A percentile compares a stretch with the other conserved stretches of the same genome.
phyloP scores from a whole-genome alignment of 116 monocot species.

The Thalassia testudinum region DNA sequence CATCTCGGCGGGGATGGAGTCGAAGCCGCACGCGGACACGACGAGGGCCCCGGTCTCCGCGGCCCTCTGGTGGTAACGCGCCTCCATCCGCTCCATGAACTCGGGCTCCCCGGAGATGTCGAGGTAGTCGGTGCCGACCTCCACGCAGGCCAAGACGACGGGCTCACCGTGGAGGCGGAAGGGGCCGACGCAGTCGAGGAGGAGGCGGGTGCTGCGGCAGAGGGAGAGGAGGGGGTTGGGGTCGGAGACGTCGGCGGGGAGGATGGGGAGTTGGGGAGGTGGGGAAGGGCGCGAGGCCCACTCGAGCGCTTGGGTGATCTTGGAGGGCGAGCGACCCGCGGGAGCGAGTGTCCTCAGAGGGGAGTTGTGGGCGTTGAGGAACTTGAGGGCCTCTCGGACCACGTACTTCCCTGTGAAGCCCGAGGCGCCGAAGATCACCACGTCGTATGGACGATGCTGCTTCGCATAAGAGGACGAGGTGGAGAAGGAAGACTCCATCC shows the following conservation, averaged over 20 bases:
- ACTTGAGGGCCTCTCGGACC: slow-evolving; percentile 63
- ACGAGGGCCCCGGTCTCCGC: slow-evolving; percentile 43
- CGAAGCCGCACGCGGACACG: slow-evolving; percentile 83
- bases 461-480: too few species aligned
- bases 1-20: slow-evolving; percentile 92
- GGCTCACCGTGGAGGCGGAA: slow-evolving; percentile 69
- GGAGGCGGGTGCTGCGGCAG: slow-evolving; percentile 33
- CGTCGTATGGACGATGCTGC: slow-evolving; percentile 20
- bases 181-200: slow-evolving; percentile 87
- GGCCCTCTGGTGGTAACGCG: slow-evolving; percentile 39
- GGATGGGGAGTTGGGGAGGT: slow-evolving; percentile 29
- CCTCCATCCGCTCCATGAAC: slow-evolving; percentile 96
- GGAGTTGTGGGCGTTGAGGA: slow-evolving; percentile 31
- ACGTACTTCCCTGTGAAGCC: slow-evolving; percentile 96
- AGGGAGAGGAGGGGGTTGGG: slow-evolving; percentile 41
- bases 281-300: slow-evolving; percentile 30
- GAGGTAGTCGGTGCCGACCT: slow-evolving; percentile 61
- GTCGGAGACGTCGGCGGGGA: slow-evolving; percentile 44
- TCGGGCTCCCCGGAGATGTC: slow-evolving; percentile 93
- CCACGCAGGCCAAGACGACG: slow-evolving; percentile 75
- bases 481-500: background rate
- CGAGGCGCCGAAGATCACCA: slow-evolving; percentile 84
- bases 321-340: slow-evolving; percentile 60
- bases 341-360: slow-evolving; percentile 57
- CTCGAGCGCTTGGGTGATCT: slow-evolving; percentile 42